phyloP scores from a whole-genome alignment of 208 protist genomes.

The Wallacemonas sp. region DNA sequence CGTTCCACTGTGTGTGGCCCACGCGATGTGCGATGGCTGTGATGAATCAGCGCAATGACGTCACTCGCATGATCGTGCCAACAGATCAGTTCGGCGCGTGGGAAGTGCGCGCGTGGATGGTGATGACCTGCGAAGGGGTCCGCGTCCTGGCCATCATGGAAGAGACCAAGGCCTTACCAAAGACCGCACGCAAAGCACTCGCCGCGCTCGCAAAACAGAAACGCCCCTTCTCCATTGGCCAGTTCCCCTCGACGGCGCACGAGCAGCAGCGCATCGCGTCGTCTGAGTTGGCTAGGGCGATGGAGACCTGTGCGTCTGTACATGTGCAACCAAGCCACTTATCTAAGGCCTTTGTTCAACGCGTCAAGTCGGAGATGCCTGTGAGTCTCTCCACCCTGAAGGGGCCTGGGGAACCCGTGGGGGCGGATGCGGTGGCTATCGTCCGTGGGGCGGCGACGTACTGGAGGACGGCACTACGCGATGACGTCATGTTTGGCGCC shows the following conservation, averaged over 20 bases:
- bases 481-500: neutral
- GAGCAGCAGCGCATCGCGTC: neutral
- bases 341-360: slow-evolving; percentile 7
- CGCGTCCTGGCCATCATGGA: slow-evolving; percentile 54
- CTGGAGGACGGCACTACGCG: neutral
- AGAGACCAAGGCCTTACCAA: slow-evolving; percentile 37
- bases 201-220: slow-evolving; percentile 19
- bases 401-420: neutral
- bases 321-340: slow-evolving; percentile 15
- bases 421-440: neutral
- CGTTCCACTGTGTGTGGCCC: slow-evolving; percentile 8
- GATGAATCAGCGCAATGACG: neutral
- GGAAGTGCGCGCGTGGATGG: slow-evolving; percentile 55
- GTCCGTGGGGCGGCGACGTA: neutral
- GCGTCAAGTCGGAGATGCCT: slow-evolving; percentile 20
- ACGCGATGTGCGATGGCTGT: neutral
- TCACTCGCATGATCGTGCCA: neutral
- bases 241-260: neutral
- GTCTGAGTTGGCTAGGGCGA: neutral
- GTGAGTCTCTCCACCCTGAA: neutral
- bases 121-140: slow-evolving; percentile 57
- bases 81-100: slow-evolving; percentile 16
- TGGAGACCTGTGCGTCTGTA: slow-evolving; percentile 15
- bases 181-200: slow-evolving; percentile 20
- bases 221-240: neutral